A percentile compares a stretch with the other conserved stretches of the same genome.
Evolutionary conservation across 164 flowering plant species (phyloP).

Genomic region (Vitis rotundifolia): DNA sequence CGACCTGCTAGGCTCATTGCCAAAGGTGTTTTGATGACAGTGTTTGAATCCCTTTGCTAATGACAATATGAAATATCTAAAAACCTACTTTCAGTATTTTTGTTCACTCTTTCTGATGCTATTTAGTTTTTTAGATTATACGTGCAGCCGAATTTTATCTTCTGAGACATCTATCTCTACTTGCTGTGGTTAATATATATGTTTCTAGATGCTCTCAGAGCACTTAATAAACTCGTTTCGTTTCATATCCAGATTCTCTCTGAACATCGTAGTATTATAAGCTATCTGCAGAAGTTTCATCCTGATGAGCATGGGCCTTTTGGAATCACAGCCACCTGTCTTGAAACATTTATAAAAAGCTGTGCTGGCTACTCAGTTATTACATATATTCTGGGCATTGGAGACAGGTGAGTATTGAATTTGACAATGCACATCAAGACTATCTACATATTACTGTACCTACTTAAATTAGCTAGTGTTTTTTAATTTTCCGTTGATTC

Average conservation of each 20-base stretch:
- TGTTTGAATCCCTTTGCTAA: too few species aligned
- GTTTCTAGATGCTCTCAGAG: too few species aligned
- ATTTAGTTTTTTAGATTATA: background rate
- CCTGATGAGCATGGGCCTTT: slow-evolving; percentile 99
- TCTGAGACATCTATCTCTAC: background rate
- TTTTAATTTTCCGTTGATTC: background rate
- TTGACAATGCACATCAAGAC: background rate
- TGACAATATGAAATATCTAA: background rate
- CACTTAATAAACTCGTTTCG: background rate
- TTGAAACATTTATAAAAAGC: slow-evolving; percentile 98
- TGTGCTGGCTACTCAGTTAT: slow-evolving; percentile 99
- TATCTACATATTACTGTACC: background rate
- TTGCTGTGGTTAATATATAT: too few species aligned
- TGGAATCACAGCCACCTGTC: slow-evolving; percentile 97
- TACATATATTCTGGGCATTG: slow-evolving; percentile 94
- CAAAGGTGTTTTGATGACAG: too few species aligned
- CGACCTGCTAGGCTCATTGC: too few species aligned
- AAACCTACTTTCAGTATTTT: background rate
- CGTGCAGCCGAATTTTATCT: background rate
- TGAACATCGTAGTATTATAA: slow-evolving; percentile 92
- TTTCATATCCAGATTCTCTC: slow-evolving; percentile 65
- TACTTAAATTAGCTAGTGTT: background rate
- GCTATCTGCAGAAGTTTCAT: slow-evolving; percentile 94
- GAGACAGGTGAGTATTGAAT: slow-evolving; percentile 72
- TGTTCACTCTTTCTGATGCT: background rate